Conservation (phyloP, 768 basidiomycete species). For the Strobilomyces echinocephalus region DNA sequence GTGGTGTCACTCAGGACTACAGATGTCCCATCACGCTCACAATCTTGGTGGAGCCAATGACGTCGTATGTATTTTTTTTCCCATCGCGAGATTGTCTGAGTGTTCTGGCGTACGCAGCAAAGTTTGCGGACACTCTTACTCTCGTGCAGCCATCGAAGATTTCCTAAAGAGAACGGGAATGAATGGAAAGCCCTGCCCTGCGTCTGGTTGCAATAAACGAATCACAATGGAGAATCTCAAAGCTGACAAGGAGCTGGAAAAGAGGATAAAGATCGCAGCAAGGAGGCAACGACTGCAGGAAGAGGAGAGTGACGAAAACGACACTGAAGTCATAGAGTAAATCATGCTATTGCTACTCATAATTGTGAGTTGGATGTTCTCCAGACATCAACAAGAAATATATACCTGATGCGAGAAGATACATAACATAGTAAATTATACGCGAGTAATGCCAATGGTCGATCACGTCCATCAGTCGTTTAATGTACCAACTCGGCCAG, state of each 20-base stretch:
- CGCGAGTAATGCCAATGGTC: background rate
- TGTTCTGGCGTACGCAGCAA: slow-evolving; percentile 34
- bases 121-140: slow-evolving; percentile 81
- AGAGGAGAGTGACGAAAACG: slow-evolving; percentile 29
- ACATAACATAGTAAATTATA: background rate
- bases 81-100: slow-evolving; percentile 1
- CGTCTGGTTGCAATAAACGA: slow-evolving; percentile 63
- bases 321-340: slow-evolving; percentile 57
- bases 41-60: slow-evolving; percentile 66
- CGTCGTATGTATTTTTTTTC: slow-evolving; percentile 57
- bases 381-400: background rate
- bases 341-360: background rate
- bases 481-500: slow-evolving; percentile 34
- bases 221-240: slow-evolving; percentile 50
- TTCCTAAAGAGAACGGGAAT: slow-evolving; percentile 43
- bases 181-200: slow-evolving; percentile 53
- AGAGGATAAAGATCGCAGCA: slow-evolving; percentile 54
- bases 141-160: slow-evolving; percentile 60
- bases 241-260: slow-evolving; percentile 54
- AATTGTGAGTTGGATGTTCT: too few relatives aligned
- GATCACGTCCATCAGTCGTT: slow-evolving; percentile 1
- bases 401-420: background rate
- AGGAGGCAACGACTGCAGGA: slow-evolving; percentile 46
- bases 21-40: slow-evolving; percentile 78
- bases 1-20: slow-evolving; percentile 78